These are phyloP conservation scores for Yamadazyma kitorensis DNA, from an alignment of 805 yeast genomes.

Conservation along the genomic window DNA sequence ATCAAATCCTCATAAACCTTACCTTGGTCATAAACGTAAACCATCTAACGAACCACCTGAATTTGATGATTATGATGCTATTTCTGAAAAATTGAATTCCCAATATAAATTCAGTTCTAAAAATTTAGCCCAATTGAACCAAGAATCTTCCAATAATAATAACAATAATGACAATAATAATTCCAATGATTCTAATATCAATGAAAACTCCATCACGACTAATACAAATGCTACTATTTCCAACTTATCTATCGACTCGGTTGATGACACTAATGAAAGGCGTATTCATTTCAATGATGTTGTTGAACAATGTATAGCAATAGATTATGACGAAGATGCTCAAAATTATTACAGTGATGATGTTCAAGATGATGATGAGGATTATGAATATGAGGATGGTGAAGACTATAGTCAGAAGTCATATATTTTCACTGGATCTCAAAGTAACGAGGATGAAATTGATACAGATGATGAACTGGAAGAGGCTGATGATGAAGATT, in stretches of 20 bases:
- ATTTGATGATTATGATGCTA: slow-evolving; percentile 43
- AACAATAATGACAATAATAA: not conserved
- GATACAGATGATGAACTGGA: slow-evolving; percentile 21
- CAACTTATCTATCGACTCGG: slow-evolving; percentile 3
- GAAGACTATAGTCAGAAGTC: slow-evolving; percentile 15
- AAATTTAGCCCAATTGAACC: slow-evolving; percentile 3
- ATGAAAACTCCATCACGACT: not conserved
- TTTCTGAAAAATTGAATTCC: slow-evolving; percentile 39
- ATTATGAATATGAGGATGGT: slow-evolving; percentile 31
- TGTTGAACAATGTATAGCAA: slow-evolving; percentile 90
- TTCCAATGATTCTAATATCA: not conserved
- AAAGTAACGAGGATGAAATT: slow-evolving; percentile 14
- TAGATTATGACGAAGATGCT: slow-evolving; percentile 47
- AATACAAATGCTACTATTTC: slow-evolving; percentile 1
- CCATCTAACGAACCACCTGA: slow-evolving; percentile 32
- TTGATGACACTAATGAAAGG: slow-evolving; percentile 38
- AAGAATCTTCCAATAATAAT: not conserved
- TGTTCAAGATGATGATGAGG: slow-evolving; percentile 19
- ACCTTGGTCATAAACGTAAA: slow-evolving; percentile 8
- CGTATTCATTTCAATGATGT: slow-evolving; percentile 92
- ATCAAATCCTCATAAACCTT: slow-evolving; percentile 5
- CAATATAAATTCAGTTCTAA: slow-evolving; percentile 30
- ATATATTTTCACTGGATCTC: slow-evolving; percentile 11
- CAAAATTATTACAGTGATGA: slow-evolving; percentile 17
- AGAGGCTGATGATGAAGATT: slow-evolving; percentile 39